Base-by-base conservation (phyloP, 805 yeast species). In the Candida oleophila region DNA sequence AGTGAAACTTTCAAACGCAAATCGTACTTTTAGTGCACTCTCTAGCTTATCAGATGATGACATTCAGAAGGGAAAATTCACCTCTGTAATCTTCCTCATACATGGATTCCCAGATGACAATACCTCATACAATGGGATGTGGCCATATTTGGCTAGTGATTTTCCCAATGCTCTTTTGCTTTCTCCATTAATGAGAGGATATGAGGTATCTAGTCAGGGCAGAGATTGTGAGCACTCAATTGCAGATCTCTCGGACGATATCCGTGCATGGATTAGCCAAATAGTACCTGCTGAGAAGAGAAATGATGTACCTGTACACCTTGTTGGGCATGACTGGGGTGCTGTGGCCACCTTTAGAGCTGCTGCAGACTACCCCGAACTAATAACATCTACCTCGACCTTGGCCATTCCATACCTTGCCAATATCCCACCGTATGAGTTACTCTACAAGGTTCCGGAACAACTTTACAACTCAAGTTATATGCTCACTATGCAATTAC, bases 271-370 rank as follows among this genome's bases (percentile, higher is more conserved):
- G 68, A 66, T 69, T 34, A 42, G 41, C 20, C 44, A 49, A 41
- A 44, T 66, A 19, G 52, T 48, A 16, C 59, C 61, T 22, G 47
- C 41, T 43, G 44, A 18, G 12, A 16, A 36, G 12, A 39, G 41
- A 11, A 43, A 48, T n/a, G 38, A 45, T 11, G 49, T 56, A 15
- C 68, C 71, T 2, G 66, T 70, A 9, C 73, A 70, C 50, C 46
- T 71, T 33, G 61, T 71, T 14, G 75, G 75, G 20, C 76, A 71
- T 51, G 76, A 71, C 52, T 71, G 76, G 76, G 76, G 76, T 18
- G 74, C 76, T 8, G 52, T 68, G 16, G 61, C 64, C 22, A 51
- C 69, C 4, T 69, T 59, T 53, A 67, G 67, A 48, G 55, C 70
- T 2, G 68, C 73, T 2, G 51, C 59, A 18, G 42, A 60, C 40